Percentiles rank a stretch among this genome's conserved stretches.
Evolutionary conservation across 78 protist species (phyloP).

Genomic region (Polysphondylium violaceum): DNA sequence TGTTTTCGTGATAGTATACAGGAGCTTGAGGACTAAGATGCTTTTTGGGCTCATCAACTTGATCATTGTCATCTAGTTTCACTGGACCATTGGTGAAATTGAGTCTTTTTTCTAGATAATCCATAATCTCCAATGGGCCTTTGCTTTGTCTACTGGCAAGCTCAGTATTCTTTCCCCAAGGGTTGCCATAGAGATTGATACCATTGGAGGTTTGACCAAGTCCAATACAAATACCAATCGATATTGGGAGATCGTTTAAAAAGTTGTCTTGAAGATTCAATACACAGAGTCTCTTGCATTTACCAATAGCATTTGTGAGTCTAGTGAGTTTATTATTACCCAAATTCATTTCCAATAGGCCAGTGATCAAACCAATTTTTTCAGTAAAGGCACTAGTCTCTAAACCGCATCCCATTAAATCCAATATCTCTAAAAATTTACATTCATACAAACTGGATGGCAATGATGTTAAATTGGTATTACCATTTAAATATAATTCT

Average conservation of each 20-base stretch:
- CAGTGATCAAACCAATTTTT: background rate
- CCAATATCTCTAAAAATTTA: background rate
- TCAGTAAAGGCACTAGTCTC: background rate
- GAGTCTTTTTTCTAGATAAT: conserved; percentile 55
- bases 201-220: background rate
- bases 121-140: conserved; percentile 55
- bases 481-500: conserved; percentile 14
- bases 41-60: too few species aligned
- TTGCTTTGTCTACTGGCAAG: background rate
- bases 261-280: conserved; percentile 66
- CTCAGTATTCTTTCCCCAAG: background rate
- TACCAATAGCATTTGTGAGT: conserved; percentile 77
- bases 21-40: background rate
- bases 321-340: conserved; percentile 10
- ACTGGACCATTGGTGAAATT: background rate
- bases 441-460: conserved; percentile 7
- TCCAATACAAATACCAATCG: conserved; percentile 57
- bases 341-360: conserved; percentile 14
- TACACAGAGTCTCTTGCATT: conserved; percentile 21
- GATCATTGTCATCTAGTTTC: background rate
- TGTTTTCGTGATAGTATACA: background rate
- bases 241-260: conserved; percentile 39
- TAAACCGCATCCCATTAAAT: conserved; percentile 6
- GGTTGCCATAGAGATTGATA: conserved; percentile 32
- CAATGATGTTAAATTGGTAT: background rate